Conservation (phyloP, 495 filamentous ascomycete species). For the Emericellopsis terricola region DNA sequence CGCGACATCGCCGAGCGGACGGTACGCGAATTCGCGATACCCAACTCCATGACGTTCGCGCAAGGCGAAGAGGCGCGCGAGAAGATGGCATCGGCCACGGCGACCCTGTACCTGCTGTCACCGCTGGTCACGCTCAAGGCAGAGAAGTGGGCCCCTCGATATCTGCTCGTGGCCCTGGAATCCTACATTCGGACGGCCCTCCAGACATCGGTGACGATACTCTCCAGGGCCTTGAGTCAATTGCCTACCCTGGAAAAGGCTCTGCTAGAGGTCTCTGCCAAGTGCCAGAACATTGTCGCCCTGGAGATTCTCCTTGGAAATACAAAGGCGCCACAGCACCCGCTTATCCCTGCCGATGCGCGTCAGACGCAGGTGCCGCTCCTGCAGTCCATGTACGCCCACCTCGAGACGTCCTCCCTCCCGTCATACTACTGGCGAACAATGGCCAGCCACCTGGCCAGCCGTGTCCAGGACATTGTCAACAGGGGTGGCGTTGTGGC, state of each 20-base stretch:
- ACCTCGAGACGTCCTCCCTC: constrained; percentile 73
- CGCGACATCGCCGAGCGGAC: constrained; percentile 57
- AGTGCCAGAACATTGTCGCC: constrained; percentile 81
- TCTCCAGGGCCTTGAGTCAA: constrained; percentile 56
- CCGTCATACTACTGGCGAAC: constrained; percentile 84
- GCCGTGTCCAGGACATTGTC: constrained; percentile 68
- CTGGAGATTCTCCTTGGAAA: constrained; percentile 60
- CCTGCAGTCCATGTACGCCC: constrained; percentile 51
- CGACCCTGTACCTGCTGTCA: constrained; percentile 70
- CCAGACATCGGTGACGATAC: constrained; percentile 50
- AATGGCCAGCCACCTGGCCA: constrained; percentile 58
- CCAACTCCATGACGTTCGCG: constrained; percentile 42
- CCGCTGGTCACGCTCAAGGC: constrained; percentile 29
- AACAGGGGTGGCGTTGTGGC: constrained; percentile 66
- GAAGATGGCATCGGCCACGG: constrained; percentile 52
- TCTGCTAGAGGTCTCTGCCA: constrained; percentile 59
- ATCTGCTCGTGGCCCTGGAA: constrained; percentile 63
- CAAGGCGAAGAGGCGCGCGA: constrained; percentile 65
- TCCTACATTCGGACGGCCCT: constrained; percentile 59
- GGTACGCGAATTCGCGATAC: constrained; percentile 65
- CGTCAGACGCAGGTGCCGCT: constrained; percentile 30
- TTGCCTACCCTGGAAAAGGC: constrained; percentile 70
- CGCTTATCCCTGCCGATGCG: constrained; percentile 26
- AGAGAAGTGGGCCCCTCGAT: constrained; percentile 39
- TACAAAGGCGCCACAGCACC: constrained; percentile 46